Evolutionary conservation across 768 basidiomycete species (phyloP), one percentile per base, ranked within the genome.

Genomic region (Psilocybe tampanensis): DNA sequence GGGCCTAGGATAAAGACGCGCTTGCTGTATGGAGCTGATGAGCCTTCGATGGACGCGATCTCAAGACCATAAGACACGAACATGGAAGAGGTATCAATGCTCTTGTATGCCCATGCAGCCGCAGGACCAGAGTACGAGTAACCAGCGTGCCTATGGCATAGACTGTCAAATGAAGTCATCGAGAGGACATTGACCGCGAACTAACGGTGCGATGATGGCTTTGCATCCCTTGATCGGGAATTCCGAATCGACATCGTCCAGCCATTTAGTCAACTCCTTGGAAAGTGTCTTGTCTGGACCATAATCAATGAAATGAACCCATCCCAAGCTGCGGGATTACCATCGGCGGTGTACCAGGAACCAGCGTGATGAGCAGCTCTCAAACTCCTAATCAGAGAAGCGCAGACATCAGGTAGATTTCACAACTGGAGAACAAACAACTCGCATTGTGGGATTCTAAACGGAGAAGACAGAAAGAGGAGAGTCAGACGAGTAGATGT

Each of bases 151-250:
- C 95, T 98, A 68, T 21, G 29, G 15, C 24, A 39, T 32, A 17
- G 32, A 36, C 15, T 36, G 23, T 41, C 26, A 15, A 18, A 9
- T 39, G 8, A 15, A 29, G 26, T 47, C 39, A 6, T 36, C n/a
- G n/a, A 29, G 29, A 29, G 44, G 23, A 32, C 3, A 7, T 18
- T 19, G 32, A 26, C 17, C 24, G 34, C 36, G 41, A n/a, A 80
- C 93, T 63, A 65, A 98, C 95, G 97, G 97, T 18, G 91, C 95
- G 44, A 99, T 95, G 68, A 99, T 82, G n/a, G 95, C 97, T 66
- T 77, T 86, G 85, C 65, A 82, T 57, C 86, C 83, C 48, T 73
- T 66, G 62, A 94, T 78, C 1, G 95, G 94, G 41, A 85, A 88
- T 1, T 72, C 68, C 2, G 72, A 67, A 15, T 61, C 60, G 1